Base-by-base conservation (phyloP, 805 yeast genomes). In the Starmerella gropengiesseri region DNA sequence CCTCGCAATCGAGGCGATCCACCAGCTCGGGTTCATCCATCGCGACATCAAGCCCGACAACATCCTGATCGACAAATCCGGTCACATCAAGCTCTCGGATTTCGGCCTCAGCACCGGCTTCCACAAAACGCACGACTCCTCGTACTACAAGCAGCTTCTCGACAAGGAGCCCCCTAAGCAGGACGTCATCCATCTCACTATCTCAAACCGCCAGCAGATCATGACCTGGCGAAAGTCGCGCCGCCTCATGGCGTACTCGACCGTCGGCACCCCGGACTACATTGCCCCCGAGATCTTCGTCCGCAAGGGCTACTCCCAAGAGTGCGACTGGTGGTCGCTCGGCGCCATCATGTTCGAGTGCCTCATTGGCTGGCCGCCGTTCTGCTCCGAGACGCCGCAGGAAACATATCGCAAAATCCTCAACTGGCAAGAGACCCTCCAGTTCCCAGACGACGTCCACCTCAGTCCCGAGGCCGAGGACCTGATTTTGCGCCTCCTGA, bases 301-400 rank as follows among this genome's bases (percentile, higher is more conserved):
- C 37, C 85, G 85, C 55, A 91, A 86, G 65, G 96, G 96, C 5
- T 86, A 86, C 62, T 94, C 95, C 11, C 94, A 85, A 64, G 95
- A 86, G 59, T 86, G 96, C 64, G 96, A 86, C 62, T 86, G 96
- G 96, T 86, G 96, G 96, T 81, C 94, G 7, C 64, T 86, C 34
- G 96, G 96, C 23, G 94, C 95, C 1, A 86, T 86, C 58, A 87
- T 86, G 96, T 86, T 81, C 62, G 96, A 86, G 69, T 86, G 96
- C 66, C 66, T 86, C 48, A 82, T 86, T 47, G 96, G 96, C 25
- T 86, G 95, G 94, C 95, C 96, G 20, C 96, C 96, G 36, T 86
- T 86, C 62, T 86, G 95, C 65, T 78, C 91, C 0, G 95, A 86
- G 56, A 82, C 94, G 9, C 94, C 95, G 9, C 94, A 84, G 48